Percentiles rank a stretch among this genome's conserved stretches.
Conservation (phyloP, 2,329 filamentous ascomycete genomes). For the Claviceps maximensis region DNA sequence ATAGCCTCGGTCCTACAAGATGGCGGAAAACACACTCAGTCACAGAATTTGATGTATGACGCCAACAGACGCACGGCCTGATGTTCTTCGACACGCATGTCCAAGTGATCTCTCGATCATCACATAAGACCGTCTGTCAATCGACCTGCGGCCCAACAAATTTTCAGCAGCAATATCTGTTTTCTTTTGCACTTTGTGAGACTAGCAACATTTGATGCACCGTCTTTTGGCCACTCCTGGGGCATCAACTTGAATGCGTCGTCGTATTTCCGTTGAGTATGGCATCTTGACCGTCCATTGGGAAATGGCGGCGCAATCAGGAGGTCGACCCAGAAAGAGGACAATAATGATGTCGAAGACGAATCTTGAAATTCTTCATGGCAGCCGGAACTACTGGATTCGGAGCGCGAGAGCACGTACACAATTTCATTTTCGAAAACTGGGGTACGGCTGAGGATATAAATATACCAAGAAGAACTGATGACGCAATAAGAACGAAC, state of each 20-base stretch:
- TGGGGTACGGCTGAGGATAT: not conserved
- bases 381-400: not conserved
- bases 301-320: not conserved
- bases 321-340: not conserved
- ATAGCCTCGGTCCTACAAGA: not conserved
- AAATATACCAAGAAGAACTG: not conserved
- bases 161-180: not conserved
- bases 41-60: not conserved
- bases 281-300: not conserved
- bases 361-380: not conserved
- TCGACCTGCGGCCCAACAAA: not conserved
- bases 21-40: not conserved
- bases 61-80: not conserved
- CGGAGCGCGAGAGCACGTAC: not conserved
- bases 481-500: not conserved
- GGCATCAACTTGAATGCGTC: not conserved
- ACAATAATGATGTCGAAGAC: not conserved
- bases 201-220: not conserved
- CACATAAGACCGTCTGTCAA: not conserved
- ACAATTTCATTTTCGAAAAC: not conserved
- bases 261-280: not conserved
- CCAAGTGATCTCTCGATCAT: not conserved
- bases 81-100: not conserved
- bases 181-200: no score
- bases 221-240: not conserved